Conservation (phyloP, 1,284 basidiomycete species). For the Sporisorium scitamineum region DNA sequence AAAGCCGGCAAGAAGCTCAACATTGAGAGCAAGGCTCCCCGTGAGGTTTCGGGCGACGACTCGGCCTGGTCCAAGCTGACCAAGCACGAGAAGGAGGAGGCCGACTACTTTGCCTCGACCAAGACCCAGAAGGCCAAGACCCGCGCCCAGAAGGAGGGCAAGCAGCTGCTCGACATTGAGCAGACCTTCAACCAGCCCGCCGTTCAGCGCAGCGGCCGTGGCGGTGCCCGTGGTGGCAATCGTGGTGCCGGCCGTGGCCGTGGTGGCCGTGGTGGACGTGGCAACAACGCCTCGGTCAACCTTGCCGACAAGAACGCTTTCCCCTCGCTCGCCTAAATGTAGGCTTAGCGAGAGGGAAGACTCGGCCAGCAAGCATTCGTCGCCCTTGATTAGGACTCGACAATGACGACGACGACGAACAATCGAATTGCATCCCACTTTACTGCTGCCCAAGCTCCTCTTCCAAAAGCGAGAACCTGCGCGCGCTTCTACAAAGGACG, state of each 20-base stretch:
- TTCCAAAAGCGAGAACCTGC: conserved; percentile 4
- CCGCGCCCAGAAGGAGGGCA: conserved; percentile 56
- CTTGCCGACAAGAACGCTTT: conserved; percentile 67
- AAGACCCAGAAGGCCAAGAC: conserved; percentile 52
- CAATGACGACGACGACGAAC: background rate
- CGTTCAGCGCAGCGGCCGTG: conserved; percentile 53
- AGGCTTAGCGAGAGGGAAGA: conserved; percentile 11
- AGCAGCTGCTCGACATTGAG: conserved; percentile 66
- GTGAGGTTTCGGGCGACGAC: conserved; percentile 53
- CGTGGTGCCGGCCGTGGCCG: conserved; percentile 53
- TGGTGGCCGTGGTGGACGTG: conserved; percentile 73
- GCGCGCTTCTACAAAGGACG: conserved; percentile 5
- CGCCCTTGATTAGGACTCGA: no score
- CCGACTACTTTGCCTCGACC: conserved; percentile 62
- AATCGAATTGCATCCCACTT: conserved; percentile 1
- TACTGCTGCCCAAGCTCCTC: conserved; percentile 7
- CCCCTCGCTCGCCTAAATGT: conserved; percentile 63
- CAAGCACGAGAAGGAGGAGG: conserved; percentile 61
- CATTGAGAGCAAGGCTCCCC: conserved; percentile 56
- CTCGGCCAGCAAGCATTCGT: conserved; percentile 9
- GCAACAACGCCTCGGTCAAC: conserved; percentile 76
- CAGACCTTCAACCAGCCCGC: conserved; percentile 61
- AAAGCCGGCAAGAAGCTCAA: conserved; percentile 72
- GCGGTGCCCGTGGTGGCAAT: conserved; percentile 48
- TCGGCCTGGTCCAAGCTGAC: conserved; percentile 59